Conservation (phyloP, 371 early-diverging fungal genomes). For the Encephalitozoon hellem region DNA sequence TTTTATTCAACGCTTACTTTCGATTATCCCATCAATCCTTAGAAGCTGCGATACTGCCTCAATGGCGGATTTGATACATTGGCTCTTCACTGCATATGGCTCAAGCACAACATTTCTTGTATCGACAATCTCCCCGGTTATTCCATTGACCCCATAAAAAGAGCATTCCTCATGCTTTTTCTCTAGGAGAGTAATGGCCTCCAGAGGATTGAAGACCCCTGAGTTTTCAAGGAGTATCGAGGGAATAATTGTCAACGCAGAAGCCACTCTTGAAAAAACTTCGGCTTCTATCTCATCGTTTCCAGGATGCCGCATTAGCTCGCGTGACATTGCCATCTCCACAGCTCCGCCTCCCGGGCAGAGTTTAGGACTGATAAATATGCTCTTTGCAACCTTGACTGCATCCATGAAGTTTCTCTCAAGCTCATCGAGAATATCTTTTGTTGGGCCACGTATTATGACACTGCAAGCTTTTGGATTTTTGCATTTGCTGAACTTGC, state of each 20-base stretch:
- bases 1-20: slow-evolving; percentile 39
- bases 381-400: slow-evolving; percentile 92
- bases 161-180: slow-evolving; percentile 77
- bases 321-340: slow-evolving; percentile 78
- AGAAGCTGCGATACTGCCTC: slow-evolving; percentile 65
- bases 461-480: slow-evolving; percentile 96
- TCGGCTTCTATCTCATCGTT: slow-evolving; percentile 37
- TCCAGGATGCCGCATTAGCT: background rate
- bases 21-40: slow-evolving; percentile 62
- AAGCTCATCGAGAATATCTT: slow-evolving; percentile 92
- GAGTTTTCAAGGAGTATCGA: slow-evolving; percentile 85
- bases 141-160: slow-evolving; percentile 87
- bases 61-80: slow-evolving; percentile 96
- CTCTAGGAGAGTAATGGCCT: slow-evolving; percentile 77
- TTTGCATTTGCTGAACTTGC: slow-evolving; percentile 77
- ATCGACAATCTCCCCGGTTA: slow-evolving; percentile 80
- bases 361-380: slow-evolving; percentile 78
- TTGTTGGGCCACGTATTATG: slow-evolving; percentile 88
- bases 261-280: slow-evolving; percentile 65
- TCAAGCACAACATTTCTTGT: slow-evolving; percentile 93
- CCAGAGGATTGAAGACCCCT: slow-evolving; percentile 75
- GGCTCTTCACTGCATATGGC: slow-evolving; percentile 94
- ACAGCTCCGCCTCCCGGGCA: slow-evolving; percentile 98
- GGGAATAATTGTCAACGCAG: slow-evolving; percentile 93
- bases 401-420: slow-evolving; percentile 99